Evolutionary conservation across 2,329 filamentous ascomycete genomes (phyloP).

Genomic region (Ascochyta koolunga): DNA sequence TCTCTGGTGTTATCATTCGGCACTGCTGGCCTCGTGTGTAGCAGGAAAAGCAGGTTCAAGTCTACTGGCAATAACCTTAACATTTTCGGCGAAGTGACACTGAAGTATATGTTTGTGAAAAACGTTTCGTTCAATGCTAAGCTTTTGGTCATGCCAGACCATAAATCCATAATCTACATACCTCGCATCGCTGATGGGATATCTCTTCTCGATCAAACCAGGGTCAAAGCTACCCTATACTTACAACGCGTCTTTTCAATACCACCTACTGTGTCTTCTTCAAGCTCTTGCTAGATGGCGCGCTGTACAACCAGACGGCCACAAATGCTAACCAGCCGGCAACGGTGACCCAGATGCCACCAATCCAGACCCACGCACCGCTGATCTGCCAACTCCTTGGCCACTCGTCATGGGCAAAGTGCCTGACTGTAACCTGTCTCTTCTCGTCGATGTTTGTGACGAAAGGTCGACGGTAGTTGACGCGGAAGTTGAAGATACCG

Average conservation of each 20-base stretch:
- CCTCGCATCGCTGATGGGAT: constrained; percentile 17
- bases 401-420: constrained; percentile 98
- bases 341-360: constrained; percentile 83
- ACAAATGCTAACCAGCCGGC: constrained; percentile 85
- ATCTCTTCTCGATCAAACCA: constrained; percentile 12
- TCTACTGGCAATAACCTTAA: no score
- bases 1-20: not conserved
- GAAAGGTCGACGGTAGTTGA: constrained; percentile 97
- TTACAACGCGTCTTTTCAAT: not conserved
- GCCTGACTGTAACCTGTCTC: constrained; percentile 89
- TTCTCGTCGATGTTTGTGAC: constrained; percentile 90
- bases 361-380: constrained; percentile 93
- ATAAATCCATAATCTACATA: constrained; percentile 15
- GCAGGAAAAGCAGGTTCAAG: no score
- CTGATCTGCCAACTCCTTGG: constrained; percentile 88
- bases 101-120: not conserved
- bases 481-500: constrained; percentile 97
- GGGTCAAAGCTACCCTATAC: constrained; percentile 1
- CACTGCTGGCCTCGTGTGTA: not conserved
- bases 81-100: no score
- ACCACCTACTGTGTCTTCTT: constrained; percentile 56
- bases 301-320: constrained; percentile 83
- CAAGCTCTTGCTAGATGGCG: constrained; percentile 58
- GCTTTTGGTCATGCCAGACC: constrained; percentile 10
- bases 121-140: constrained; percentile 17